Base-by-base conservation (phyloP, 495 filamentous ascomycete genomes). In the Niebla homalea region DNA sequence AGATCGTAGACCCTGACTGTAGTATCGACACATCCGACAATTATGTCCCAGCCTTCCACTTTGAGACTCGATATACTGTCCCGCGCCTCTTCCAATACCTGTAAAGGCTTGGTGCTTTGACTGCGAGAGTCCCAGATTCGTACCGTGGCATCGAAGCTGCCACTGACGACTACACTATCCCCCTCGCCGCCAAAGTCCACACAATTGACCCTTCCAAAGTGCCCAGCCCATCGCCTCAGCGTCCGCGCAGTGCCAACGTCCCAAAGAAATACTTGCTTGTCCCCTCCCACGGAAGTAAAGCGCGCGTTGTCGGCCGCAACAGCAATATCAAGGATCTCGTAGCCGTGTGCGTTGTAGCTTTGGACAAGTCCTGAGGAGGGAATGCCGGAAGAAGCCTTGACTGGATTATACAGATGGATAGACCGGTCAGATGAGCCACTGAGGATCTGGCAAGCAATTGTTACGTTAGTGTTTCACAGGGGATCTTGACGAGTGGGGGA, bases 231-330 rank as follows among this genome's bases (percentile, higher is more conserved):
- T 26, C 90, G 73, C 25, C 81, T 73, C 15, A 83, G 60, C 0
- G 90, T 94, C 56, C 68, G 67, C 8, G 82, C 87, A 5, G 83
- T 82, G 5, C 79, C 67, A 0, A 96, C 92, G 67, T 98, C 92
- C 92, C 92, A 98, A 16, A 94, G 74, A 60, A 94, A 94, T 4
- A 94, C 86, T 57, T 74, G 74, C 56, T 86, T 79, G 70, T 98
- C 92, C 39, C 93, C 92, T 61, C 92, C 92, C 3, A 80, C 77
- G 38, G 79, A 85, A 20, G 78, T 79, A 62, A 97, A 94, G 26
- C 76, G 75, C 43, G 83, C 73, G 72, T 98, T 98, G 67, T 84
- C 79, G 41, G 62, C 53, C n/a, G 78, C 67, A 44, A 94, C 81
- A 53, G 75, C 72, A 38, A 98, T 68, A 51, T 84, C 82, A 52